These are phyloP conservation scores for Diplodia seriata DNA, from an alignment of 2,329 filamentous ascomycete species.

Conservation along the genomic window DNA sequence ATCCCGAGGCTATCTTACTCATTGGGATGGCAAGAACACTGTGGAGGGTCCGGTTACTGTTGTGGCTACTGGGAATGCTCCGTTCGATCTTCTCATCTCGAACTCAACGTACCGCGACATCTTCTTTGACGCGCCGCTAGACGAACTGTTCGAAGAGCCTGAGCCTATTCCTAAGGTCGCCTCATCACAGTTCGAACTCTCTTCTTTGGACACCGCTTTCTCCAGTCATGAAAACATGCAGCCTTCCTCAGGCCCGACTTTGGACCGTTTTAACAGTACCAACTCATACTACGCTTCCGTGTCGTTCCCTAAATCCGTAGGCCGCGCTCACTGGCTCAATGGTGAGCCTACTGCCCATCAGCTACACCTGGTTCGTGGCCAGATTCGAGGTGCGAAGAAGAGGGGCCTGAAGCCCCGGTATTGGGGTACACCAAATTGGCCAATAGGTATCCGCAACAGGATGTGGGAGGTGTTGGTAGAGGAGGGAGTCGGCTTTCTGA, in stretches of 20 bases:
- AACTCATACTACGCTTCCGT: slow-evolving; percentile 73
- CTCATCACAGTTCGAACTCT: not conserved
- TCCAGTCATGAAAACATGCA: slow-evolving; percentile 56
- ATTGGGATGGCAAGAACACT: slow-evolving; percentile 56
- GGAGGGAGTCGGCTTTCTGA: slow-evolving; percentile 63
- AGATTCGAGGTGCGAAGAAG: slow-evolving; percentile 60
- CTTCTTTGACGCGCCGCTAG: slow-evolving; percentile 62
- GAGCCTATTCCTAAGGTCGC: slow-evolving; percentile 10
- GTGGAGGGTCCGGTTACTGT: slow-evolving; percentile 57
- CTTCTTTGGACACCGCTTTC: not conserved
- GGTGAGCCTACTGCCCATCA: slow-evolving; percentile 57
- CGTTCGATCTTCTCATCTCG: slow-evolving; percentile 55
- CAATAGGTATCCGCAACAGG: slow-evolving; percentile 59
- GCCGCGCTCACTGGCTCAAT: slow-evolving; percentile 44
- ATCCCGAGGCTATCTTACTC: slow-evolving; percentile 57
- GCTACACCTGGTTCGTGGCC: slow-evolving; percentile 55
- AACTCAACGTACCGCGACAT: slow-evolving; percentile 60
- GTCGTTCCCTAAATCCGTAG: slow-evolving; percentile 61
- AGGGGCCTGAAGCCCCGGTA: slow-evolving; percentile 63
- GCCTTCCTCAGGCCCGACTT: slow-evolving; percentile 45
- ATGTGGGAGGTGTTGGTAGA: slow-evolving; percentile 61
- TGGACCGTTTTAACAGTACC: slow-evolving; percentile 61
- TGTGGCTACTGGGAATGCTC: slow-evolving; percentile 62
- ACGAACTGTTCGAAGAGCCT: slow-evolving; percentile 44
- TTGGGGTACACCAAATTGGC: slow-evolving; percentile 65